Conservation (phyloP, 345 rosid species). For the Balakata baccata region DNA sequence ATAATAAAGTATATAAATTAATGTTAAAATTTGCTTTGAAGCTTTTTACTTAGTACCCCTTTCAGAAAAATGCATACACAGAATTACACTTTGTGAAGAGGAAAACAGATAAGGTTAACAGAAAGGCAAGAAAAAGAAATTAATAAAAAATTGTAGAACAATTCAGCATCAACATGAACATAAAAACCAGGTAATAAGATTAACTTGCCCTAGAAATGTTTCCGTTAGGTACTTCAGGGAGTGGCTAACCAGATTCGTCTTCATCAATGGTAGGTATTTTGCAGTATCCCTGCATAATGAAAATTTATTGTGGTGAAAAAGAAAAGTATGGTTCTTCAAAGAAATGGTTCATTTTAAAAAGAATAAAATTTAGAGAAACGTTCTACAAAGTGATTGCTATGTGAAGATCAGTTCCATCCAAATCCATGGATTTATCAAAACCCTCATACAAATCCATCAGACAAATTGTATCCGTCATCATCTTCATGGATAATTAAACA, state of each 20-base stretch:
- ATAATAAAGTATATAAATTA: background rate
- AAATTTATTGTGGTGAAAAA: background rate
- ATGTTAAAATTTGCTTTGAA: background rate
- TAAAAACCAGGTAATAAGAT: conserved; percentile 13
- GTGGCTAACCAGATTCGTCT: conserved; percentile 72
- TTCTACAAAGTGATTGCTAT: background rate
- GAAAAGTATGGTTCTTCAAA: background rate
- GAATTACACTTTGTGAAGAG: background rate
- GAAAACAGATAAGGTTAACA: background rate
- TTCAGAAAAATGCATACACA: background rate
- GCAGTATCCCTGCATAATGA: conserved; percentile 63
- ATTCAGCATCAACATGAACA: background rate
- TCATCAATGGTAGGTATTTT: conserved; percentile 64
- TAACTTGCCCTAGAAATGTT: conserved; percentile 59
- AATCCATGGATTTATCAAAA: background rate
- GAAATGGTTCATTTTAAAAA: background rate
- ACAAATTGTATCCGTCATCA: background rate
- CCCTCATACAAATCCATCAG: background rate
- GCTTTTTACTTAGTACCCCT: background rate
- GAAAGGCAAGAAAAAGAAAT: background rate
- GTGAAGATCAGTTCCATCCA: background rate
- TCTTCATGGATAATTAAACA: background rate
- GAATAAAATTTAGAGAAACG: background rate
- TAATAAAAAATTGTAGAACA: background rate
- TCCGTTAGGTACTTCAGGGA: conserved; percentile 66